Base-by-base conservation (phyloP, 2,329 filamentous ascomycete species). In the Microthyrium microscopicum region DNA sequence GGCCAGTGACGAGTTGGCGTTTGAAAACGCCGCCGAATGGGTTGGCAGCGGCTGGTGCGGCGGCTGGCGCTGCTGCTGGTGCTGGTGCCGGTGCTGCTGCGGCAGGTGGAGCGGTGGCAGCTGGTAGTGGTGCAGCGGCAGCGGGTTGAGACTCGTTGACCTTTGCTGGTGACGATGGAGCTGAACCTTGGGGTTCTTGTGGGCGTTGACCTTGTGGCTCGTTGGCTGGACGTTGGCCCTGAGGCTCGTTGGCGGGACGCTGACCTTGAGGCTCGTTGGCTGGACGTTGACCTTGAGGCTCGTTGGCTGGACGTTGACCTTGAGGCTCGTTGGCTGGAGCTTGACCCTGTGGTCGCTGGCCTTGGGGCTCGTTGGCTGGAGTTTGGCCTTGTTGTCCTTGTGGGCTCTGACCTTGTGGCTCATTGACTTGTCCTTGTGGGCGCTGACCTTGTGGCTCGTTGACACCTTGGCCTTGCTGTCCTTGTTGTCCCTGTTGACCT, bases 391-490 rank as follows among this genome's bases (percentile, higher is more conserved):
- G 33, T 11, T 5, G 17, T 4, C 5, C 12, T 6, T 12, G 29
- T 16, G 6, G 15, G 8, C 18, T 6, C 18, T 20, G 20, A 4
- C 26, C 20, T 6, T 20, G 24, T 12, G 24, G 24, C 18, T 26
- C 20, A n/a, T 8, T n/a, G n/a, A n/a, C 5, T 8, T 29, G 19
- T n/a, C 11, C 9, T 27, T 11, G 31, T 6, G 5, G 5, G n/a
- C 9, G 19, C 20, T 26, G 31, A 8, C 19, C n/a, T 15, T 26
- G 31, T 12, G 19, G n/a, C n/a, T 27, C 20, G 6, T 32, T 31
- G 17, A 21, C 24, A 18, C 29, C 33, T 16, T 36, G 32, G 27
- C 20, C 39, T 26, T 42, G 39, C 13, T 19, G 27, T n/a, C n/a
- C n/a, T 31, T 41, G 26, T n/a, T 33, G 27, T 26, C 39, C 34